phyloP scores from a whole-genome alignment of 495 filamentous ascomycete genomes.

The Choiromyces venosus region DNA sequence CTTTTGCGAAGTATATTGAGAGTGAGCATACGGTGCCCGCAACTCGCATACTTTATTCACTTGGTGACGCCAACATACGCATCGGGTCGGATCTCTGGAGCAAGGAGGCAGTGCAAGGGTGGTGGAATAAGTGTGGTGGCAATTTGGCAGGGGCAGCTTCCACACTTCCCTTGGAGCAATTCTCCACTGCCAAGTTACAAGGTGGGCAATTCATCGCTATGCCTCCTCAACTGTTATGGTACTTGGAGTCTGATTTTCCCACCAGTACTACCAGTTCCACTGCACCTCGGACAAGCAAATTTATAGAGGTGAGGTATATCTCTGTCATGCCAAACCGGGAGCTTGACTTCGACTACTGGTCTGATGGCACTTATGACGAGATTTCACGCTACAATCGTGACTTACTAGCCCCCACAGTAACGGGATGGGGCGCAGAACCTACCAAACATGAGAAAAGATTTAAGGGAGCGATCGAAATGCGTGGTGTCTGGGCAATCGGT shows the following conservation, averaged over 20 bases:
- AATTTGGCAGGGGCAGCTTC: too few relatives aligned
- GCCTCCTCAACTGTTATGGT: not conserved
- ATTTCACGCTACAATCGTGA: not conserved
- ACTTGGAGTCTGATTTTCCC: not conserved
- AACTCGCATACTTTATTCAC: too few relatives aligned
- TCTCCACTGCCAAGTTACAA: not conserved
- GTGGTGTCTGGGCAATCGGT: not conserved
- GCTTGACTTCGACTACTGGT: not conserved
- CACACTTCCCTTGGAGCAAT: not conserved
- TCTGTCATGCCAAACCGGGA: not conserved
- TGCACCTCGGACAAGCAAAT: too few relatives aligned
- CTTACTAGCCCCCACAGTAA: not conserved
- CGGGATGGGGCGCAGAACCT: not conserved
- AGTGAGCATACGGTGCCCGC: too few relatives aligned
- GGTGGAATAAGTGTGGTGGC: too few relatives aligned
- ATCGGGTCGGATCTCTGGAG: too few relatives aligned
- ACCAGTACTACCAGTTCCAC: too few relatives aligned
- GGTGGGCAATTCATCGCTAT: not conserved
- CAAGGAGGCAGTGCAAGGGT: too few relatives aligned
- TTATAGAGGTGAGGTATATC: not conserved
- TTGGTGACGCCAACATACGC: too few relatives aligned
- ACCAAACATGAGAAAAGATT: too few relatives aligned
- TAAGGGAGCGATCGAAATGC: not conserved
- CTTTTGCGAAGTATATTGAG: too few relatives aligned
- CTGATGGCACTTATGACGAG: not conserved